Base-by-base conservation (phyloP, 768 basidiomycete species). In the Sarcodon aspratus region DNA sequence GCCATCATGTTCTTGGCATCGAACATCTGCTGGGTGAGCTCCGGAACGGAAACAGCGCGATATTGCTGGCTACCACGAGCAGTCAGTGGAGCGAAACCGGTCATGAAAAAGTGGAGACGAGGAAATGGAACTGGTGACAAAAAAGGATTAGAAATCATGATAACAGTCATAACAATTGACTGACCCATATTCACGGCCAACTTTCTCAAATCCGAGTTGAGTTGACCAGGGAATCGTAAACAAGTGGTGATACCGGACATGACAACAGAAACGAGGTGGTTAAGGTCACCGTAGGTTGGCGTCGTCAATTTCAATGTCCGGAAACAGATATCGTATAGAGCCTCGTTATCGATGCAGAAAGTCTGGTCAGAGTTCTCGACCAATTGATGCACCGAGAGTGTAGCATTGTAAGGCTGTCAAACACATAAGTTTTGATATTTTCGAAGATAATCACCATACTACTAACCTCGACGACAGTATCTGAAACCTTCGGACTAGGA, bases 1-100 rank as follows among this genome's bases (percentile, higher is more conserved):
- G 94, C 92, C 93, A 97, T 95, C 91, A 95, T 94, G 83, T 97
- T 97, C 81, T 96, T 97, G 42, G 93, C 90, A 59, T 97, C 95
- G 67, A 98, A 99, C 94, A 98, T 98, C 62, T 99, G 96, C 63
- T 92, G 87, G 7, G 96, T 97, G 52, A 99, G 78, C 68, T 99
- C 96, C 33, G 96, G 92, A 36, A 99, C 94, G 50, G 89, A 90
- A 59, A 98, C 90, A 35, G 93, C 92, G 53, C 96, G 89, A 78
- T 93, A 99, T 60, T 91, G 85, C 59, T 90, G 88, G 65, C 87
- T 91, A 47, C 91, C 91, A 36, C 92, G 86, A 34, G 96, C 89
- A 45, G 93, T 95, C 51, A 98, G 72, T 33, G 94, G 94, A 52
- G 94, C 94, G 56, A 83, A 95, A 51, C 95, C 93, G 50, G 92